Conservation (phyloP, 768 basidiomycete species). For the Sarcodon sp. region DNA sequence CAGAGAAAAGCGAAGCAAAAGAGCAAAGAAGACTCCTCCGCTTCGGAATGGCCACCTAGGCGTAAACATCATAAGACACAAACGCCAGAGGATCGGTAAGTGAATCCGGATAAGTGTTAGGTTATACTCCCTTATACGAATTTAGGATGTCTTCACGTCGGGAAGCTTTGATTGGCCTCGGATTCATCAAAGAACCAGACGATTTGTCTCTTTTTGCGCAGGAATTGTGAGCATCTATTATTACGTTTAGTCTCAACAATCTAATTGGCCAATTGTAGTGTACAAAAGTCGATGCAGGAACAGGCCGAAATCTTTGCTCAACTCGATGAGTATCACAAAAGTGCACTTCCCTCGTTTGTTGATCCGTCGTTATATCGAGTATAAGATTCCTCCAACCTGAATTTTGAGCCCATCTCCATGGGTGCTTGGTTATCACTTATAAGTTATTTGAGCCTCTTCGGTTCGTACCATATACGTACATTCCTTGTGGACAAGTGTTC, state of each 20-base stretch:
- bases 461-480: no score
- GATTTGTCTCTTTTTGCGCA: conserved; percentile 48
- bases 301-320: conserved; percentile 12
- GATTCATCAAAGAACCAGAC: conserved; percentile 37
- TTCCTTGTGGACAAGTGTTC: no score
- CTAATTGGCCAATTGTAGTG: conserved; percentile 2
- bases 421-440: no score
- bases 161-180: conserved; percentile 48
- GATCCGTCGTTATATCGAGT: neutral
- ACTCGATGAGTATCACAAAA: conserved; percentile 9
- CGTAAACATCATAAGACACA: conserved; percentile 41
- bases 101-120: conserved; percentile 9
- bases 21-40: conserved; percentile 16
- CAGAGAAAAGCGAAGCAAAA: conserved; percentile 12
- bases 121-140: neutral
- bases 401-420: no score
- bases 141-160: conserved; percentile 40
- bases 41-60: conserved; percentile 51
- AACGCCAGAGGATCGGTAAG: conserved; percentile 39
- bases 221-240: conserved; percentile 39
- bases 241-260: neutral
- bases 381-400: no score
- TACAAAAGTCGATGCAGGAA: conserved; percentile 10
- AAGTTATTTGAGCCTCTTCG: no score
- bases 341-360: neutral